A percentile compares a stretch with the other conserved stretches of the same genome.
Conservation (phyloP, 768 basidiomycete genomes). For the Xerocomus brunneocitrinus region DNA sequence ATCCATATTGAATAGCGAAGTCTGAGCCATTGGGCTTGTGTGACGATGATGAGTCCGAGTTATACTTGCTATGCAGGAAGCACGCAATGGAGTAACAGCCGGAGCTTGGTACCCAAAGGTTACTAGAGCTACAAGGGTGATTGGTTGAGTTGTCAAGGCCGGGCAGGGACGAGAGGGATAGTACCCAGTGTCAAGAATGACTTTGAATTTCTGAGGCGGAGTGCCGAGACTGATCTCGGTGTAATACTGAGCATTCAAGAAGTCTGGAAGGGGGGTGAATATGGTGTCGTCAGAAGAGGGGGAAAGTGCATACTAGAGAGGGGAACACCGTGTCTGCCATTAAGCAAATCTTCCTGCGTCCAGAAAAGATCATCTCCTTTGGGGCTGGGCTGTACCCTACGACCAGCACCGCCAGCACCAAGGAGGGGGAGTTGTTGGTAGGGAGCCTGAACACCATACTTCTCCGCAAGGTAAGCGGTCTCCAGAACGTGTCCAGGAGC, state of each 20-base stretch:
- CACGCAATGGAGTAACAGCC: constrained; percentile 86
- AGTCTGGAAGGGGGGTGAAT: constrained; percentile 51
- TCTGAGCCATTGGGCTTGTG: constrained; percentile 86
- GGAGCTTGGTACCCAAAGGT: constrained; percentile 88
- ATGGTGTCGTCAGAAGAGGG: background rate
- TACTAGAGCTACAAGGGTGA: constrained; percentile 60
- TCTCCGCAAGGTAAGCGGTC: constrained; percentile 85
- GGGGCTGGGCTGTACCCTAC: constrained; percentile 46
- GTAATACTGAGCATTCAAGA: constrained; percentile 97
- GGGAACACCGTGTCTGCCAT: constrained; percentile 83
- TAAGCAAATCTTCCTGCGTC: constrained; percentile 67
- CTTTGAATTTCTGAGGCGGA: constrained; percentile 89
- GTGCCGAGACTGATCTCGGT: constrained; percentile 80
- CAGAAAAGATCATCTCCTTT: constrained; percentile 65
- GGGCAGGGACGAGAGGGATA: constrained; percentile 17
- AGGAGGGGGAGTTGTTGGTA: constrained; percentile 58
- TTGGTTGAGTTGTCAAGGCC: background rate
- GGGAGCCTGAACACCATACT: constrained; percentile 61
- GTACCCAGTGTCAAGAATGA: constrained; percentile 89
- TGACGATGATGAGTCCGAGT: constrained; percentile 70
- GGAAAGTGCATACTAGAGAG: constrained; percentile 65
- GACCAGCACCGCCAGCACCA: constrained; percentile 71
- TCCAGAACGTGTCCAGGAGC: constrained; percentile 62
- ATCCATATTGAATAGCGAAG: constrained; percentile 92
- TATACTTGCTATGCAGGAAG: constrained; percentile 93